Evolutionary conservation across 306 rosid genomes (phyloP), one percentile per base, ranked within the genome.

Genomic region (Vicia villosa): DNA sequence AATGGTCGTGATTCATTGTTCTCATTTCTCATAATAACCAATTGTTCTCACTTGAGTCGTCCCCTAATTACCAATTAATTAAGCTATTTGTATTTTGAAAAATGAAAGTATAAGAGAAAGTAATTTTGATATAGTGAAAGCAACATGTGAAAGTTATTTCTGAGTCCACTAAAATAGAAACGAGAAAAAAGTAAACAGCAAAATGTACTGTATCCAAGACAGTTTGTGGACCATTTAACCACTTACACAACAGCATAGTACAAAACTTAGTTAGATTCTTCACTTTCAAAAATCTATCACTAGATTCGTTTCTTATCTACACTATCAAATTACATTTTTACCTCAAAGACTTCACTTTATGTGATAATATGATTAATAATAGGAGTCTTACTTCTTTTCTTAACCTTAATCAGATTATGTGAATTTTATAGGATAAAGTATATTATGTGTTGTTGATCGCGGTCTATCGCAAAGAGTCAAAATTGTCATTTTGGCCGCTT

Each of bases 251-350:
- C 49, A 26, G 42, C 74, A 69, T 67, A 69, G 77, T 69, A 47
- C 63, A 40, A 5, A 55, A 47, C 69, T 49, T 58, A 8, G 77
- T 61, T 74, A 74, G 80, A 77, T 77, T 82, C 85, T 71, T 41
- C 38, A 24, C 17, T 12, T 42, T 74, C 78, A 62, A 60, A 62
- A 78, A 78, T 66, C 77, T 70, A 70, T 24, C 68, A 59, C 60
- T 74, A 65, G 77, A 77, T 73, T 81, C 72, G 55, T 58, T 69
- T 73, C 70, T 56, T 10, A 51, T 47, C 22, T 69, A 47, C 14
- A 5, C 2, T 10, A 24, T 57, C 19, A 73, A 74, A 50, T 70
- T 73, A 56, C 68, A 55, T 57, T 24, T 64, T 73, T 47, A 69
- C 72, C 52, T 21, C 52, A 47, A 10, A 60, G 9, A 14, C 50